Conservation (phyloP, 306 rosid genomes). For the Castanea mollissima region DNA sequence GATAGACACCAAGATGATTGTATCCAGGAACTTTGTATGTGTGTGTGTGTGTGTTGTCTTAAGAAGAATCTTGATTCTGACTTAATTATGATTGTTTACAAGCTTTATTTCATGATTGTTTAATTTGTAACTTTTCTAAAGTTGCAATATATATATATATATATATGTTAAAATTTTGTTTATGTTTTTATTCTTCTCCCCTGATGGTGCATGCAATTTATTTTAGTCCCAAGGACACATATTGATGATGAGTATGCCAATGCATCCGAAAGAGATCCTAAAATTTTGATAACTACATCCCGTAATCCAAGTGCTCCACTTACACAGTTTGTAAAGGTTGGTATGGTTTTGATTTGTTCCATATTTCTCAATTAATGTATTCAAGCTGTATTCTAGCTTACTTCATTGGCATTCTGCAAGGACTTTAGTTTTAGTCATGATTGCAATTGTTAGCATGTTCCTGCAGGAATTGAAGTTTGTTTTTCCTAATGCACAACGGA, state of each 20-base stretch:
- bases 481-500: conserved; percentile 85
- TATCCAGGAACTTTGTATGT: no score
- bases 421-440: conserved; percentile 3
- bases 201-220: neutral
- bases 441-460: conserved; percentile 7
- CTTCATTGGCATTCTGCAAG: neutral
- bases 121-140: neutral
- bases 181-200: neutral
- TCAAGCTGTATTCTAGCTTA: neutral
- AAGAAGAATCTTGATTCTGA: neutral
- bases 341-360: neutral
- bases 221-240: conserved; percentile 67
- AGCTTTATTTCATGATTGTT: neutral
- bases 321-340: conserved; percentile 87
- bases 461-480: conserved; percentile 76
- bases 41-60: neutral
- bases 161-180: neutral
- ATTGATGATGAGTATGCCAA: conserved; percentile 91
- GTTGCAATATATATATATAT: neutral
- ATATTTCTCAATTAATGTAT: neutral
- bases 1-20: no score
- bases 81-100: neutral
- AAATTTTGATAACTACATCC: conserved; percentile 82
- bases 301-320: conserved; percentile 92
- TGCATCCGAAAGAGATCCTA: conserved; percentile 77